Percentiles rank a stretch among this genome's conserved stretches.
Evolutionary conservation across 164 flowering plant genomes (phyloP).

Genomic region (Vitis riparia): DNA sequence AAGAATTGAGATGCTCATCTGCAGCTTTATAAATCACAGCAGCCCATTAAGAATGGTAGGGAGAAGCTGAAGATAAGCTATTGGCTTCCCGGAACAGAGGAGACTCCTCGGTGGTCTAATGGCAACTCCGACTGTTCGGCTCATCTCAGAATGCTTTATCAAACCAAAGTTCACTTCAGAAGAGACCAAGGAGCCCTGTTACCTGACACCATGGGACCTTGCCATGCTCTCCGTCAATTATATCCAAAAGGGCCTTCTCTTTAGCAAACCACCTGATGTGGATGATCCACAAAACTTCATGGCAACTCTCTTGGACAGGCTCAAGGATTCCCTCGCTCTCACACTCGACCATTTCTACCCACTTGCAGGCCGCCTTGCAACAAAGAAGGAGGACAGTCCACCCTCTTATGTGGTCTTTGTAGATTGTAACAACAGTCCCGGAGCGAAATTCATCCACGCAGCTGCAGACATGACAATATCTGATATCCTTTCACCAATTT

Average conservation of each 20-base stretch:
- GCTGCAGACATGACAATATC: conserved; percentile 19
- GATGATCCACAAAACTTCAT: conserved; percentile 4
- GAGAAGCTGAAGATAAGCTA: neutral
- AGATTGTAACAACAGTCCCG: conserved; percentile 47
- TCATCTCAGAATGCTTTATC: conserved; percentile 39
- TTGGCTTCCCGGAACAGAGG: neutral
- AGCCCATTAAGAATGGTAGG: too few species aligned
- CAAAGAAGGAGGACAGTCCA: conserved; percentile 19
- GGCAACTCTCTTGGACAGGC: conserved; percentile 24
- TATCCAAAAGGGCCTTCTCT: conserved; percentile 65
- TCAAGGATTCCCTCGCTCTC: conserved; percentile 44
- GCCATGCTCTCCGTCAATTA: conserved; percentile 39
- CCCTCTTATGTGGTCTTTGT: conserved; percentile 29
- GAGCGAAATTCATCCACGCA: conserved; percentile 52
- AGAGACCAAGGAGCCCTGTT: conserved; percentile 21
- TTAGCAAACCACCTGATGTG: conserved; percentile 24
- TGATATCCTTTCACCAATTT: conserved; percentile 39
- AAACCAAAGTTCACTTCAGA: conserved; percentile 20
- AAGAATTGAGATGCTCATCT: too few species aligned
- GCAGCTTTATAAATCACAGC: too few species aligned
- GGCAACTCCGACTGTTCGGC: conserved; percentile 3
- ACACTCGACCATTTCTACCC: conserved; percentile 55
- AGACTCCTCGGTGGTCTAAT: neutral
- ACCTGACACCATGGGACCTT: conserved; percentile 47
- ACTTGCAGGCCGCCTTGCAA: conserved; percentile 48